Conservation (phyloP, 192 early-diverging fungal species). For the Geosiphon pyriformis region DNA sequence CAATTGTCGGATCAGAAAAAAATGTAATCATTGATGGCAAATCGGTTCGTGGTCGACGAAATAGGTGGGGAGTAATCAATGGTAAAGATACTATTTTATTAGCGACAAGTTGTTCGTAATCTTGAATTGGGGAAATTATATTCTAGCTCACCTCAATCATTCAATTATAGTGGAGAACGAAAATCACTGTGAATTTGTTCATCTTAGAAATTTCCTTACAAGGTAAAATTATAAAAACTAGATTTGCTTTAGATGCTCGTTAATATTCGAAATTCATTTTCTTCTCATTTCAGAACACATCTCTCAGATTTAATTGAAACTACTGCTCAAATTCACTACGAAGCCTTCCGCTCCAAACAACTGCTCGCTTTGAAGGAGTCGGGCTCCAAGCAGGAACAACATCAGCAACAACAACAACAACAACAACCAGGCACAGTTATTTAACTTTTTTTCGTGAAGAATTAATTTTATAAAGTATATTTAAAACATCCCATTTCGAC, state of each 20-base stretch:
- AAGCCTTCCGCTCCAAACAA: conserved; percentile 84
- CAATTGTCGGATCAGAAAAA: conserved; percentile 89
- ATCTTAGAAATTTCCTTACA: conserved; percentile 87
- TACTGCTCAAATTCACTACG: conserved; percentile 91
- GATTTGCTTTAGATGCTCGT: background rate
- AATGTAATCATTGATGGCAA: conserved; percentile 82
- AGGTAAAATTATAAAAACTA: conserved; percentile 9
- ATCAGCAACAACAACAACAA: conserved; percentile 25
- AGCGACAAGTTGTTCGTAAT: background rate
- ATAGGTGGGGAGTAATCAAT: conserved; percentile 87
- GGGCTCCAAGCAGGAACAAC: conserved; percentile 31
- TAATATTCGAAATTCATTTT: background rate
- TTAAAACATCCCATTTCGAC: too few species aligned
- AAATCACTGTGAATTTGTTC: conserved; percentile 90
- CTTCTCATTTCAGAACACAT: conserved; percentile 65
- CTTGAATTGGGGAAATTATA: background rate
- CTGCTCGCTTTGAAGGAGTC: conserved; percentile 54
- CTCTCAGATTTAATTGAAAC: conserved; percentile 95
- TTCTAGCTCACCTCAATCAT: background rate
- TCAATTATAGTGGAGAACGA: conserved; percentile 78
- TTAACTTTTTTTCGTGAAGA: too few species aligned
- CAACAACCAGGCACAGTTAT: too few species aligned
- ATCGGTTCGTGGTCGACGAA: conserved; percentile 80
- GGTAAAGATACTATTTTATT: conserved; percentile 30
- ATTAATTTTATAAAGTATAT: too few species aligned